Evolutionary conservation across 768 basidiomycete genomes (phyloP), one percentile per base, ranked within the genome.

Genomic region (Lyophyllum decastes): DNA sequence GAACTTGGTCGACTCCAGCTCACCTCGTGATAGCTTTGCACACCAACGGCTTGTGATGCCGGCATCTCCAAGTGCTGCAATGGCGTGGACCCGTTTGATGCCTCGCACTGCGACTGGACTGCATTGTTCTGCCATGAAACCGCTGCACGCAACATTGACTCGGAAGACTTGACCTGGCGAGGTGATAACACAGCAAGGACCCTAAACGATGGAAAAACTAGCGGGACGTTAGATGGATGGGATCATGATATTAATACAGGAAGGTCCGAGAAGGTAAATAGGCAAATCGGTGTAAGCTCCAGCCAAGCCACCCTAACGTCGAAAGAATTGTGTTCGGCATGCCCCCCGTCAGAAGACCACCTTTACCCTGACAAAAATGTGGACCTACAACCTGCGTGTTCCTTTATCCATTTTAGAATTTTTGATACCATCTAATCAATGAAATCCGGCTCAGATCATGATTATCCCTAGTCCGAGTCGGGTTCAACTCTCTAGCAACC

Each of bases 331-430:
- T 49, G 17, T 53, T 50, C 56, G 58, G 50, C 59, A 63, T 57
- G 51, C 58, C 61, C 35, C 57, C 57, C 58, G 65, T 64, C 65
- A 66, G 63, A 62, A 58, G 65, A 64, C 60, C 59, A 48, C 35
- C 14, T 14, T 50, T 51, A 40, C 56, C 61, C 58, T 63, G 49
- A 38, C 40, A 52, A 45, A 61, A 61, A 57, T 54, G 34, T 60
- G 60, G 63, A 55, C 38, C 55, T 43, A 60, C 58, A 54, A 50
- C 21, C 40, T 60, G n/a, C 19, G 49, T 24, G 49, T 45, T 52
- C 43, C 48, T 21, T 33, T 33, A 19, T 19, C 11, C 35, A 38
- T 11, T 38, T 30, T 38, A 4, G n/a, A 1, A 27, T 38, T 30
- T 38, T 52, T 54, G 50, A 57, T 59, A 26, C 33, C 30, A 62